Percentiles rank a stretch among this genome's conserved stretches.
These are phyloP conservation scores for Meyerozyma athensensis DNA, from an alignment of 1,139 yeast species.

Conservation along the genomic window DNA sequence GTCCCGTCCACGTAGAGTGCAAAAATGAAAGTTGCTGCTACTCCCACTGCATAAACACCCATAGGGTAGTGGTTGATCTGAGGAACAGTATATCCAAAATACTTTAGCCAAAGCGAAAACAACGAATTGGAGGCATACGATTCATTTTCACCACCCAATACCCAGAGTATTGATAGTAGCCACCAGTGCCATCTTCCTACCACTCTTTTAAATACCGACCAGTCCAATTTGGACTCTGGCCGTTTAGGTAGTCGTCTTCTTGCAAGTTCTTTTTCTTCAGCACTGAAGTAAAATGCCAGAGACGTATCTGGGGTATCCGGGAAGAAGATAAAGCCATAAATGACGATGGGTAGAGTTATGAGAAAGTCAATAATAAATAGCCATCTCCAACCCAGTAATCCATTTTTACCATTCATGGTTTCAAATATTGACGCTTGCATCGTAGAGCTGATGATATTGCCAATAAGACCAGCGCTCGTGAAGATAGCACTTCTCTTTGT, in stretches of 20 bases:
- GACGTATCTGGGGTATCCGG: constrained; percentile 55
- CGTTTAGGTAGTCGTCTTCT: constrained; percentile 32
- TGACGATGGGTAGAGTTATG: constrained; percentile 42
- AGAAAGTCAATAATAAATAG: constrained; percentile 33
- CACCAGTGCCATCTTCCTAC: constrained; percentile 58
- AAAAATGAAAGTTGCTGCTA: constrained; percentile 39
- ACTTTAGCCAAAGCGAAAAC: constrained; percentile 47
- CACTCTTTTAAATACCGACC: constrained; percentile 43
- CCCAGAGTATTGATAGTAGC: constrained; percentile 50
- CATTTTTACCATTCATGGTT: constrained; percentile 26
- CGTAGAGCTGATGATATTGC: constrained; percentile 41
- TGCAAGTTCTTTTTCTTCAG: constrained; percentile 36
- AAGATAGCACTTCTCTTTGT: constrained; percentile 48
- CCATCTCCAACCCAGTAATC: constrained; percentile 39
- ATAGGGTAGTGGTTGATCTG: constrained; percentile 53
- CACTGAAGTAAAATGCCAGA: constrained; percentile 28
- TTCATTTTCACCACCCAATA: constrained; percentile 57
- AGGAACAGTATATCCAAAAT: constrained; percentile 38
- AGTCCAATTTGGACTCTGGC: constrained; percentile 35
- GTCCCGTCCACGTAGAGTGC: constrained; percentile 47
- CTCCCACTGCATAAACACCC: constrained; percentile 53
- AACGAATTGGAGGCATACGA: constrained; percentile 50
- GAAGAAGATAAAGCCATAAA: constrained; percentile 51
- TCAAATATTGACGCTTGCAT: constrained; percentile 33
- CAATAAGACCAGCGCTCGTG: constrained; percentile 49